Base-by-base conservation (phyloP, 2,329 filamentous ascomycete species). In the Claviceps fusiformis region DNA sequence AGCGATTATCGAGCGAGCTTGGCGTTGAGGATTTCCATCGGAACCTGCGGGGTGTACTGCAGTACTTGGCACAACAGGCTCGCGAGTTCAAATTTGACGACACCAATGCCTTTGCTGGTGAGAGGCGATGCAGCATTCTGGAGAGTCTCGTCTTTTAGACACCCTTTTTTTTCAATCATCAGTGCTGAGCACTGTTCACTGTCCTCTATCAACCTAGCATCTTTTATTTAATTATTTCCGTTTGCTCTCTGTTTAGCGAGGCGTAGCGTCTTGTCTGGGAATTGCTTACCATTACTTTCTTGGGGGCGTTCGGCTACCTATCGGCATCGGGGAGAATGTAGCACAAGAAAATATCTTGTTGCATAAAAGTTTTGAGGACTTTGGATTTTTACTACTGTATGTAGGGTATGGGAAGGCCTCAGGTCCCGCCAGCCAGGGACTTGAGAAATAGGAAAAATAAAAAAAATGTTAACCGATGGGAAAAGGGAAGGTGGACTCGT, bases 1-100 rank as follows among this genome's bases (percentile, higher is more conserved):
- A 70, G 54, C 63, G 61, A 55, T 67, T 73, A 57, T 60, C 71
- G 19, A 64, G 67, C 44, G 68, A 70, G 53, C 64, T 71, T 24
- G 44, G 33, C 2, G 33, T 53, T 1, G 57, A 55, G 3, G 56
- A 43, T 39, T 48, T 63, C 19, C 57, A 58, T 10, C 52, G 48
- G 2, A 59, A 63, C 51, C 48, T 65, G 17, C 55, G 56, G 6
- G 56, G 57, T 17, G 56, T 62, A 8, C 48, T 64, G 11, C 58
- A 56, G 37, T 63, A 59, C 41, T 55, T 65, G 15, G 58, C 57
- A 17, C 46, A 57, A 9, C 63, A 64, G 54, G 57, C 59, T 24
- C 52, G 55, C 9, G 52, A 56, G n/a, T 47, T 24, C 17, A 41
- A n/a, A 2, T 17, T 43, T 33, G 45, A 55, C 27, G 45, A 37